Conservation (phyloP, 1,139 yeast genomes). For the Suhomyces kunorum region DNA sequence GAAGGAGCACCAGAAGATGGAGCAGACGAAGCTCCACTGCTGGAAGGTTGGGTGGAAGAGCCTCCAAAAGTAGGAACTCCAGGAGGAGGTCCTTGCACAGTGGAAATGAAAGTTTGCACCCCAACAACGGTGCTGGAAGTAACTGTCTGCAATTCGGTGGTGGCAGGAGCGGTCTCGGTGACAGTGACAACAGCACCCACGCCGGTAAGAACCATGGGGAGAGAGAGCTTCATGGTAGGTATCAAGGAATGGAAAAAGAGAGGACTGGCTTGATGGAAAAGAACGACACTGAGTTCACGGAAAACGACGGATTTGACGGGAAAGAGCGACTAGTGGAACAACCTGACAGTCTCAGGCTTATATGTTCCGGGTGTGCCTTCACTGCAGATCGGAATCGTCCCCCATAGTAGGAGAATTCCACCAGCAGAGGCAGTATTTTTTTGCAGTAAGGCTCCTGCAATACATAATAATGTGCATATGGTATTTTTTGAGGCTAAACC, state of each 20-base stretch:
- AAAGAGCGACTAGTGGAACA: too few species aligned
- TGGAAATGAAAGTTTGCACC: slow-evolving; percentile 12
- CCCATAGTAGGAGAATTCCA: too few species aligned
- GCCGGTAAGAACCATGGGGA: slow-evolving; percentile 20
- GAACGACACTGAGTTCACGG: background rate
- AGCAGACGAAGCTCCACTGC: slow-evolving; percentile 1
- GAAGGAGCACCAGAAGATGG: slow-evolving; percentile 5
- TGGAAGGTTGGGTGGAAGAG: slow-evolving; percentile 4
- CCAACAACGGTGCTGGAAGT: slow-evolving; percentile 23
- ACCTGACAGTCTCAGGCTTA: too few species aligned
- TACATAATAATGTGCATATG: background rate
- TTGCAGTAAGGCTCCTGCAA: too few species aligned
- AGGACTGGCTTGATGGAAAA: background rate
- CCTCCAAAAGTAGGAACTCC: slow-evolving; percentile 10
- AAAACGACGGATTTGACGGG: background rate
- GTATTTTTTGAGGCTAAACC: background rate
- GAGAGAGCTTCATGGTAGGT: slow-evolving; percentile 5
- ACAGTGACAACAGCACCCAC: slow-evolving; percentile 1
- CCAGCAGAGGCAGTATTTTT: too few species aligned
- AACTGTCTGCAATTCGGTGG: slow-evolving; percentile 24
- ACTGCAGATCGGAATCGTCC: too few species aligned
- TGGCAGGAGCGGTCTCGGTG: slow-evolving; percentile 32
- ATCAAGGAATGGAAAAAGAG: background rate
- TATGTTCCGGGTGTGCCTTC: too few species aligned
- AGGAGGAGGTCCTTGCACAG: slow-evolving; percentile 18